Evolutionary conservation across 352 stramenopile genomes (phyloP).

Genomic region (Pythium angustatum): DNA sequence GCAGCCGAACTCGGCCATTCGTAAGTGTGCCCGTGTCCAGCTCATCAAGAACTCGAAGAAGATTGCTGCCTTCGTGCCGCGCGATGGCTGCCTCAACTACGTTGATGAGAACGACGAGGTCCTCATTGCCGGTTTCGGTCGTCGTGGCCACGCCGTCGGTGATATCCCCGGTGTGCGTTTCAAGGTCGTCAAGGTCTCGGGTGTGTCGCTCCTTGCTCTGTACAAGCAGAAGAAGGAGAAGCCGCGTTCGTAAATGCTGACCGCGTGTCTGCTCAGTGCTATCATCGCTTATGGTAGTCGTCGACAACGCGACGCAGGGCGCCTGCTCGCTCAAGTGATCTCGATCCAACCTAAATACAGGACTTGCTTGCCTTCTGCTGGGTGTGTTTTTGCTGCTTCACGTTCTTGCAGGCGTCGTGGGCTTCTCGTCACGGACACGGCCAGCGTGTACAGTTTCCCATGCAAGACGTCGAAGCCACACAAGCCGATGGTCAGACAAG

Average conservation of each 20-base stretch:
- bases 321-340: constrained; percentile 29
- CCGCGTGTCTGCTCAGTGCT: neutral
- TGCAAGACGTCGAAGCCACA: neutral
- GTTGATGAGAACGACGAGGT: constrained; percentile 99
- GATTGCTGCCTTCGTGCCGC: constrained; percentile 99
- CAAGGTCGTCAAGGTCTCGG: constrained; percentile 99
- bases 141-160: constrained; percentile 98
- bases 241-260: constrained; percentile 94
- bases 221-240: constrained; percentile 99
- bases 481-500: neutral
- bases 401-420: neutral
- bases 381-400: neutral
- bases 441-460: no score
- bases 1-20: constrained; percentile 99
- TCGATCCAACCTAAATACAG: constrained; percentile 35
- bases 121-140: constrained; percentile 99
- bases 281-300: neutral
- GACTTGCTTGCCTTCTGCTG: constrained; percentile 31
- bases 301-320: neutral
- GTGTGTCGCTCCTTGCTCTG: constrained; percentile 98
- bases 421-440: no score
- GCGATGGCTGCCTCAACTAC: constrained; percentile 99
- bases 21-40: constrained; percentile 99
- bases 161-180: constrained; percentile 99
- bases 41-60: constrained; percentile 99